Base-by-base conservation (phyloP, 208 protist species). In the Crithidia sp. region DNA sequence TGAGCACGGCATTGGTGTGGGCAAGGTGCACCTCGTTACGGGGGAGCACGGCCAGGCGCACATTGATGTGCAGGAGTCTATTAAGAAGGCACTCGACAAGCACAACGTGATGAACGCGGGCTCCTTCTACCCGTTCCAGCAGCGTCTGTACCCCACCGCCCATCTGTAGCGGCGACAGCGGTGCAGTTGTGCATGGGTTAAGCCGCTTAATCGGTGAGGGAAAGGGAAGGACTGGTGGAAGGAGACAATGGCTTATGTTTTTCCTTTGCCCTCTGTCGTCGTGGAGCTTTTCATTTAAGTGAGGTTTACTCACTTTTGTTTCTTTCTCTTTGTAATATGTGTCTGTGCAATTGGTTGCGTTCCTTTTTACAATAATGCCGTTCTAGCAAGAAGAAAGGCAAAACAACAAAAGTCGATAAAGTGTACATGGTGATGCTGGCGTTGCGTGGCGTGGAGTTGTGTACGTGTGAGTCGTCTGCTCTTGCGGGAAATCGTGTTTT, bases 101-200 rank as follows among this genome's bases (percentile, higher is more conserved):
- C 70, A 89, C 14, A 94, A 93, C 52, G 75, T 97, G 63, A 91
- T 98, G 85, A 97, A 97, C 71, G 86, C 93, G 8, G 91, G 89
- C 13, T 86, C 90, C 50, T 83, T 97, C 56, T 93, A 96, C 67
- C 85, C 81, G 1, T 57, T 55, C 44, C 82, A 92, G 67, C 82
- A 87, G 70, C 52, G 37, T 17, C 59, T 89, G 37, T 86, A 76
- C 69, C 81, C 77, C 0, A 85, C 76, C 5, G 81, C 78, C 0
- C 71, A 90, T 52, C 63, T 90, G 44, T 86, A 68, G 45, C 28
- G 12, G 9, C 45, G 9, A 49, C 9, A 49, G 45, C 7, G 12
- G 45, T 49, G 12, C 45, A 49, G 9, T 14, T 49, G 12, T 49
- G 45, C 7, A 49, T 28, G 28, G 28, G 28, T 28, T 28, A 28